Base-by-base conservation (phyloP, 441 rosid genomes). In the Theobroma grandiflorum region DNA sequence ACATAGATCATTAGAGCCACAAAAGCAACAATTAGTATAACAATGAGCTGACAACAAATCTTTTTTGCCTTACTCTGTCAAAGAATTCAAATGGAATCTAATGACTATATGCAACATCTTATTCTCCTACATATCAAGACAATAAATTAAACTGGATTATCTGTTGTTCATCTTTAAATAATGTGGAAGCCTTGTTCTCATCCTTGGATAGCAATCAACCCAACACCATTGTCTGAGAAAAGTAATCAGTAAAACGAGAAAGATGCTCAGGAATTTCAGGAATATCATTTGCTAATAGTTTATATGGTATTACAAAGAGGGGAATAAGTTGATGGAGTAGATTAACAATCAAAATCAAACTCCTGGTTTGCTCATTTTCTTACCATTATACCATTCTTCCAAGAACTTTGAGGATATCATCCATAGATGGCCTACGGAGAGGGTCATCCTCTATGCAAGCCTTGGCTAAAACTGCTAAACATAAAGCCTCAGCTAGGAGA, bases 371-470 rank as follows among this genome's bases (percentile, higher is more conserved):
- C 18, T 9, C 26, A 52, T 6, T 47, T 63, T 40, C 38, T 45
- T 72, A 53, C 52, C 22, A 18, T 81, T 80, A 89, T 40, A 81
- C 80, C 85, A 83, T 83, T 83, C 87, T 87, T 61, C 85, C 88
- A 75, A 90, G 88, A 55, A 92, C 89, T 84, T 90, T 92, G 9
- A 89, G 72, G 72, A 90, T 82, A 61, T 90, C 92, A 78, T 88
- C 87, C 83, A 83, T 88, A 2, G 88, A 88, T 35, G 96, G 94
- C 80, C 92, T 84, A 52, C 82, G 89, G 59, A 76, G 65, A 79
- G 93, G 94, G 52, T 90, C 93, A 58, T 90, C 92, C 72, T 86
- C 91, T 10, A 90, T 83, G 59, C 96, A 89, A 6, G 92, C 91
- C 86, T 86, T 88, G 2, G 93, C 94, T 79, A 92, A 79, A 84